A percentile compares a stretch with the other conserved stretches of the same genome.
Conservation (phyloP, 164 flowering plant species). For the Kingdonia uniflora region DNA sequence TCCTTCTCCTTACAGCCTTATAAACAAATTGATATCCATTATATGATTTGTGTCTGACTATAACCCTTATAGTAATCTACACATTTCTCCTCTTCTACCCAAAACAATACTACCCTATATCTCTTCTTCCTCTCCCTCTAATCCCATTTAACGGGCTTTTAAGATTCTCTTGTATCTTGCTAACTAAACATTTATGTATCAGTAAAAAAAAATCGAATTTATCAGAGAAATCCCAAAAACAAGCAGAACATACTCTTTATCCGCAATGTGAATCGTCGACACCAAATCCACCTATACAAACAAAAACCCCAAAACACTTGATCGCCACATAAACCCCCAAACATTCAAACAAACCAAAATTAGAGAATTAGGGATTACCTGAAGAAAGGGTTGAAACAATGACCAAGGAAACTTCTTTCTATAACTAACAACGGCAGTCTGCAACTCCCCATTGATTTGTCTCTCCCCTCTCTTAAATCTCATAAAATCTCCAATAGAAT, state of each 20-base stretch:
- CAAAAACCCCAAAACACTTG: not conserved
- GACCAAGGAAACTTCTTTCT: conserved; percentile 86
- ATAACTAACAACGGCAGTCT: conserved; percentile 85
- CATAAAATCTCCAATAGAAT: conserved; percentile 89
- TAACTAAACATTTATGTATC: too few relatives aligned
- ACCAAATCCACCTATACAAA: conserved; percentile 89
- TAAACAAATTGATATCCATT: too few relatives aligned
- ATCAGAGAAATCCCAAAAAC: too few relatives aligned
- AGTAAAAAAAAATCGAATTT: too few relatives aligned
- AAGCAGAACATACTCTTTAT: conserved; percentile 86
- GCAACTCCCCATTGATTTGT: conserved; percentile 45
- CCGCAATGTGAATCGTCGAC: conserved; percentile 92
- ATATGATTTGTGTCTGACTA: too few relatives aligned
- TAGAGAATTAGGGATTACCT: conserved; percentile 10
- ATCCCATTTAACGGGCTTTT: too few relatives aligned
- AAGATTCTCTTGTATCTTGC: too few relatives aligned
- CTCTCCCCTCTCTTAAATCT: conserved; percentile 38
- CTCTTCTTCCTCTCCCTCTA: too few relatives aligned
- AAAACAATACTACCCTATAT: too few relatives aligned
- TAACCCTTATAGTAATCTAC: too few relatives aligned
- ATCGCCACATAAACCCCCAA: not conserved
- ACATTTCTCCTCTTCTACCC: too few relatives aligned
- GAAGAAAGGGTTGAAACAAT: conserved; percentile 64
- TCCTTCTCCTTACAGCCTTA: too few relatives aligned
- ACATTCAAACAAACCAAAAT: not conserved